Evolutionary conservation across 2,329 filamentous ascomycete species (phyloP), one percentile per base, ranked within the genome.

Genomic region (Hansfordia pulvinata): DNA sequence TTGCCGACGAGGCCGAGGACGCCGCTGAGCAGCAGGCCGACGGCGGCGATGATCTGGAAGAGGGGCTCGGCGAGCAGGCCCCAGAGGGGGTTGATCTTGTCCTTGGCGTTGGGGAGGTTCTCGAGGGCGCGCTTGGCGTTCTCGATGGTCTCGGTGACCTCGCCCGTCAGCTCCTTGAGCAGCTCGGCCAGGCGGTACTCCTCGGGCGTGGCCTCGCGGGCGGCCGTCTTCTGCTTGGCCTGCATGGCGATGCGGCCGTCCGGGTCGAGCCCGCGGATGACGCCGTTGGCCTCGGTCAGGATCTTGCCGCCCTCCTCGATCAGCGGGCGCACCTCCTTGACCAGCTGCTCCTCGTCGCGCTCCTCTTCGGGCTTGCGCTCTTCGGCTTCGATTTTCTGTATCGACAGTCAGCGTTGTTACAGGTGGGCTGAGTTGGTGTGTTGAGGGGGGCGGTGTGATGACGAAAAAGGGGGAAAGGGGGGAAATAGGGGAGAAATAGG

Each of bases 31-130:
- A 93, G 54, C 32, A 93, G 57, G 13, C 86, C 86, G 23, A 93
- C 85, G 8, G 82, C 85, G 7, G 85, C 83, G 25, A 93, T 68
- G 47, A 93, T 93, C 65, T 94, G 86, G 67, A 85, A 83, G 13
- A 93, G 61, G 8, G 86, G 86, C 62, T 93, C 83, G 19, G 73
- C 73, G 10, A 90, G 60, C 25, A 93, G 62, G 17, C 62, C 73
- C 84, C 85, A 93, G 17, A 94, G 71, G 8, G 86, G 85, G 58
- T 88, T 93, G 33, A 93, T 67, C 61, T 88, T 76, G 66, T 93
- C 88, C 76, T 93, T 92, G 22, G 84, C 86, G 39, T 92, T 80
- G 5, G 86, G 85, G 81, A 93, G 90, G 46, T 82, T 80, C 44
- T 80, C 74, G 34, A 93, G 80, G 62, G 82, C 81, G 60, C 78